Evolutionary conservation across 176 grass and related monocot genomes (phyloP).

Genomic region (Otatea glauca): DNA sequence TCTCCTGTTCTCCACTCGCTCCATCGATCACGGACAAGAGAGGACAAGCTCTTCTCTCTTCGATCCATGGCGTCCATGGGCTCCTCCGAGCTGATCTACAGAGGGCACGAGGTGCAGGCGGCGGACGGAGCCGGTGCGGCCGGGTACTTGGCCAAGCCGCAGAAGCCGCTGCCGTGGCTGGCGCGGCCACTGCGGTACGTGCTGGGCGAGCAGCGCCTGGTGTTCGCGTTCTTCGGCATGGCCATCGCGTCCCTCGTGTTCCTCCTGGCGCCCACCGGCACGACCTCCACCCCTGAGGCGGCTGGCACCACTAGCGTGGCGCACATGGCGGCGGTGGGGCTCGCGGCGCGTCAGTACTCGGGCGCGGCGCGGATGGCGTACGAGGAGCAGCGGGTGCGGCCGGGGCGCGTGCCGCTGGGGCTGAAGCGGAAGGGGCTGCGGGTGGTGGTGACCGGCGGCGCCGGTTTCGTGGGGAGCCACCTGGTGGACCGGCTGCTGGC

Average conservation of each 20-base stretch:
- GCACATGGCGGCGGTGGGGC: conserved; percentile 22
- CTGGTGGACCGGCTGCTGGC: conserved; percentile 75
- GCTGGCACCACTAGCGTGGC: not conserved
- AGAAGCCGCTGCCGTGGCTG: conserved; percentile 38
- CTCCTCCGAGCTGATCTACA: conserved; percentile 70
- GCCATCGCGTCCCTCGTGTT: conserved; percentile 54
- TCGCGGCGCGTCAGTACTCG: conserved; percentile 31
- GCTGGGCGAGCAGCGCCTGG: conserved; percentile 68
- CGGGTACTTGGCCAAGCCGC: conserved; percentile 52
- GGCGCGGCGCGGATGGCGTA: conserved; percentile 26
- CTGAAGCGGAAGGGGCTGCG: conserved; percentile 69
- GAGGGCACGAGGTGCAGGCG: conserved; percentile 49
- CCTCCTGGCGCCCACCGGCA: conserved; percentile 34
- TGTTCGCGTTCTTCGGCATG: conserved; percentile 67
- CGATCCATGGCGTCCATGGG: conserved; percentile 32
- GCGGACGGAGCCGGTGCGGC: not conserved
- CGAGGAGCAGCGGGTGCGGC: conserved; percentile 11
- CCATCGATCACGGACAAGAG: not conserved
- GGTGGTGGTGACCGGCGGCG: conserved; percentile 73
- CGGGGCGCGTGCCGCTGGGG: conserved; percentile 64
- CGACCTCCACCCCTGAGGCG: not conserved
- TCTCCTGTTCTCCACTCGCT: not conserved
- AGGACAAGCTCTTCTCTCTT: not conserved
- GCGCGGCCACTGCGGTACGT: conserved; percentile 52
- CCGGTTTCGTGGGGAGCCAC: conserved; percentile 92